These are phyloP conservation scores for Microcos paniculata DNA, from an alignment of 345 rosid species.

Conservation along the genomic window DNA sequence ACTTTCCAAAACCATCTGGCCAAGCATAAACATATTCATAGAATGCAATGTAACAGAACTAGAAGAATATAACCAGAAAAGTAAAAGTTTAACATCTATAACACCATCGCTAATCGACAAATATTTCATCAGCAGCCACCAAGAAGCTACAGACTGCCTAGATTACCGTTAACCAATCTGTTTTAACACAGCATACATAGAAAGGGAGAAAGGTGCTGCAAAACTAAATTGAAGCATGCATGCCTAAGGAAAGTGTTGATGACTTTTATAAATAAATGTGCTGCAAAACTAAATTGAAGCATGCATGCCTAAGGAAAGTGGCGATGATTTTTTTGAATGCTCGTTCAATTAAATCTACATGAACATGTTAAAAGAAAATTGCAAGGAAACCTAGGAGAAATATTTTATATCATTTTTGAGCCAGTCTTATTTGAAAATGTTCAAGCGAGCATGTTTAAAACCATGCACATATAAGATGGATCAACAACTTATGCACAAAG, in stretches of 20 bases:
- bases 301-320: background rate
- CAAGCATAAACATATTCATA: slow-evolving; percentile 4
- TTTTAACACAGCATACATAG: background rate
- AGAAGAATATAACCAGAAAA: background rate
- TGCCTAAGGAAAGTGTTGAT: background rate
- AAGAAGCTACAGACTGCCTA: background rate
- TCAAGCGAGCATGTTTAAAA: background rate
- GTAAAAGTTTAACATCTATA: background rate
- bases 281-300: background rate
- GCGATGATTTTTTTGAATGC: background rate
- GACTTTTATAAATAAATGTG: background rate
- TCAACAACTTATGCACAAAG: background rate
- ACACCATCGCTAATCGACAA: background rate
- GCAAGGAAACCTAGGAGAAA: background rate
- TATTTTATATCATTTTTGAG: background rate
- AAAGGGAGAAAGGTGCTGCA: background rate
- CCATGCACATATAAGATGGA: background rate
- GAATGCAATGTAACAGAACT: background rate
- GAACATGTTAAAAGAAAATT: background rate
- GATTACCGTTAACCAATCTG: background rate
- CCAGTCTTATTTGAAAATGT: background rate
- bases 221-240: background rate
- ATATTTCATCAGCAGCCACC: background rate
- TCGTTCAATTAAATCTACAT: background rate
- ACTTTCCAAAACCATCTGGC: background rate